phyloP scores from a whole-genome alignment of 2,329 filamentous ascomycete species.

The Sclerotinia subarctica region DNA sequence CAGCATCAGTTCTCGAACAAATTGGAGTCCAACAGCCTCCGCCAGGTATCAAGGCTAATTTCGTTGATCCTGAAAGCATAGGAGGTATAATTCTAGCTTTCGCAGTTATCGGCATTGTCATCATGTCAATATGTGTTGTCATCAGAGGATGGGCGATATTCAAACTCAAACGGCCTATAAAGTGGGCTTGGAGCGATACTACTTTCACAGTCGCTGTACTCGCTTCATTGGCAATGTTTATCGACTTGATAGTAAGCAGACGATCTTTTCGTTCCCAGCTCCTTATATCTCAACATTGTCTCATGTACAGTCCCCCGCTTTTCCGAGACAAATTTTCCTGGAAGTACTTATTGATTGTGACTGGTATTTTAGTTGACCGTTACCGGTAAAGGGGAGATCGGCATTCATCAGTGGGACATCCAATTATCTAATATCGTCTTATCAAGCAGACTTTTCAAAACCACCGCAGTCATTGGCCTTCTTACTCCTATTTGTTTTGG shows the following conservation, averaged over 20 bases:
- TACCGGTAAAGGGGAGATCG: neutral
- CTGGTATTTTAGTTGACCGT: neutral
- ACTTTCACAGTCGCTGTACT: neutral
- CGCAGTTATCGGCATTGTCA: neutral
- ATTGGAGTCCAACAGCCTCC: neutral
- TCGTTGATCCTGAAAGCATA: neutral
- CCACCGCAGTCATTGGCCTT: neutral
- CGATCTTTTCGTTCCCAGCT: neutral
- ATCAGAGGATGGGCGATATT: neutral
- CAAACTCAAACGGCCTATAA: neutral
- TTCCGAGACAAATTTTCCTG: neutral
- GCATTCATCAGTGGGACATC: neutral
- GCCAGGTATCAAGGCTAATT: neutral
- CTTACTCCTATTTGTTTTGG: neutral
- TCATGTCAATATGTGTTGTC: neutral
- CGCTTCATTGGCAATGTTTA: neutral
- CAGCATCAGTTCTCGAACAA: neutral
- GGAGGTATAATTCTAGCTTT: neutral
- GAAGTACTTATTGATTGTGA: neutral
- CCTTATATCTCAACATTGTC: neutral
- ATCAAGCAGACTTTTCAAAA: neutral
- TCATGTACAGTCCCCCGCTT: neutral
- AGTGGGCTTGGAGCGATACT: neutral
- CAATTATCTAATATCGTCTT: neutral
- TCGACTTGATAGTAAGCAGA: neutral